Conservation (phyloP, 129 eudicot species). For the Arctium minus region DNA sequence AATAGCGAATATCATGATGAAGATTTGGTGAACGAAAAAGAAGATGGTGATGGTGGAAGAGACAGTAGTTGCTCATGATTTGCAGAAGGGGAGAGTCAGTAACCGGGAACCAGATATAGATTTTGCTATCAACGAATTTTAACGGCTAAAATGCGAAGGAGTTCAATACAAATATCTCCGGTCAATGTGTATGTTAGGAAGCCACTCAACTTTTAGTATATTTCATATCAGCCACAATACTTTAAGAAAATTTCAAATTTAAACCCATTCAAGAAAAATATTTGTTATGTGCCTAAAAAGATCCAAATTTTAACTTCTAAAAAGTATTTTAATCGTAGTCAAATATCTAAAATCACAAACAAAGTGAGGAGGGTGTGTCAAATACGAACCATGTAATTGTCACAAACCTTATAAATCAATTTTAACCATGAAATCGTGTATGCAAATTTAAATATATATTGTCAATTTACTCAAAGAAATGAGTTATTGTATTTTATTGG, state of each 20-base stretch:
- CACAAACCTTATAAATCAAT: no score
- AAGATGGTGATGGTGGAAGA: constrained; percentile 28
- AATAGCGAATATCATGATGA: constrained; percentile 11
- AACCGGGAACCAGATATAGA: not conserved
- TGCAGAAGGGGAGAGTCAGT: not conserved
- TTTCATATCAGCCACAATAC: not conserved
- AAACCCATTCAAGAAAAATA: not conserved
- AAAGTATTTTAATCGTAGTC: not conserved
- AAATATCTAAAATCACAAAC: no score
- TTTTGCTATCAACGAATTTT: constrained; percentile 43
- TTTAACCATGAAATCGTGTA: not conserved
- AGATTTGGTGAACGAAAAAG: constrained; percentile 7
- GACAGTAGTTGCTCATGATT: constrained; percentile 30
- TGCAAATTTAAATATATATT: no score
- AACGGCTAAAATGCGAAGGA: constrained; percentile 35
- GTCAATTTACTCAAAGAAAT: no score
- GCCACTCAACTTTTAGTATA: not conserved
- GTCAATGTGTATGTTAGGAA: not conserved
- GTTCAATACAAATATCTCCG: constrained; percentile 13
- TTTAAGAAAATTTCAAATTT: not conserved
- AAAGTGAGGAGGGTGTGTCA: not conserved
- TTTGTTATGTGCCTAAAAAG: not conserved
- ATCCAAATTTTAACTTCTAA: not conserved
- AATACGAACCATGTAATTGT: no score
- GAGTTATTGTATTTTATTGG: no score